phyloP scores from a whole-genome alignment of 2,329 filamentous ascomycete genomes.

The Ustulina deusta region DNA sequence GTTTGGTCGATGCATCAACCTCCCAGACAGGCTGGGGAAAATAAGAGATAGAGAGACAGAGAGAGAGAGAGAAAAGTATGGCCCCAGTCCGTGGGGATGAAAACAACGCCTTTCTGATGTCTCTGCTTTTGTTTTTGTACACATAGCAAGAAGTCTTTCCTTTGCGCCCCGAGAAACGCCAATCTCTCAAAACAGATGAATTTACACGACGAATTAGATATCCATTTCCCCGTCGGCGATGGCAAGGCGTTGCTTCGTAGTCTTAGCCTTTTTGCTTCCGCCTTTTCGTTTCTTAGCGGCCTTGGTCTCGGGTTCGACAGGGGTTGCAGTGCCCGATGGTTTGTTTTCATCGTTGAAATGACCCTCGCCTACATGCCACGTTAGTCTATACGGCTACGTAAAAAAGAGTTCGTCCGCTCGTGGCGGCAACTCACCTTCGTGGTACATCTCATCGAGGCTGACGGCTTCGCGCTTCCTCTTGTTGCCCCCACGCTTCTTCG shows the following conservation, averaged over 20 bases:
- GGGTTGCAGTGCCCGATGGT: conserved; percentile 86
- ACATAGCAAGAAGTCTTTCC: conserved; percentile 32
- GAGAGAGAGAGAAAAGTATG: conserved; percentile 4
- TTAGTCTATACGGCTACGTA: conserved; percentile 50
- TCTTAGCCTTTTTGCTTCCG: conserved; percentile 75
- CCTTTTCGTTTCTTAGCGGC: conserved; percentile 62
- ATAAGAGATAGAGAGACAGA: background rate
- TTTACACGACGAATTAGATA: conserved; percentile 44
- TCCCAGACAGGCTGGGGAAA: background rate
- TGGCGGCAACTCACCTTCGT: conserved; percentile 82
- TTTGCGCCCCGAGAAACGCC: conserved; percentile 31
- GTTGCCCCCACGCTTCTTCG: conserved; percentile 69
- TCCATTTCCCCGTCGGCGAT: conserved; percentile 72
- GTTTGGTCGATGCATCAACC: conserved; percentile 6
- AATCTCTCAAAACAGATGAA: conserved; percentile 37
- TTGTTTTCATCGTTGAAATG: conserved; percentile 93
- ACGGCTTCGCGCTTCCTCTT: conserved; percentile 69
- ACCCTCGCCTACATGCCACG: conserved; percentile 78
- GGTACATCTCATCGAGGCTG: conserved; percentile 97
- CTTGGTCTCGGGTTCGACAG: conserved; percentile 69
- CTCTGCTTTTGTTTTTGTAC: conserved; percentile 36
- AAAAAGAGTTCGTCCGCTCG: conserved; percentile 3
- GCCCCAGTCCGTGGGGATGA: background rate
- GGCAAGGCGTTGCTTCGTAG: conserved; percentile 74
- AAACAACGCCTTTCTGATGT: conserved; percentile 38